phyloP scores from a whole-genome alignment of 2,329 filamentous ascomycete species.

The Stachybotrys chartarum region DNA sequence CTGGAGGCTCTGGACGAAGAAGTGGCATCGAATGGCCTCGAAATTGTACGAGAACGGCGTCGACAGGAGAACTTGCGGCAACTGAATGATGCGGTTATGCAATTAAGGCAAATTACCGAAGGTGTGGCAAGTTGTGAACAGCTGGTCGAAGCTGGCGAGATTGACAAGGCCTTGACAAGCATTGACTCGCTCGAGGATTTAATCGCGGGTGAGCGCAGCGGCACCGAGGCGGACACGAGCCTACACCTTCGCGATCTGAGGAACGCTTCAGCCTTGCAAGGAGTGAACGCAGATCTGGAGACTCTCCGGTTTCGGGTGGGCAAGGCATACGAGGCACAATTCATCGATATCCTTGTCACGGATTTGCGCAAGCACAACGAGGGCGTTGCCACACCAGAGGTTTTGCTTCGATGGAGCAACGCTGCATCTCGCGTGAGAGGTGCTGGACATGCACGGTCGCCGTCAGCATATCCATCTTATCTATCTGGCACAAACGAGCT shows the following conservation, averaged over 20 bases:
- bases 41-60: conserved; percentile 76
- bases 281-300: conserved; percentile 69
- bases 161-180: conserved; percentile 70
- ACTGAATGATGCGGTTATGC: conserved; percentile 73
- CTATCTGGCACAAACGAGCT: conserved; percentile 65
- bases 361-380: conserved; percentile 79
- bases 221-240: conserved; percentile 16
- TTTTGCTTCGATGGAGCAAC: conserved; percentile 77
- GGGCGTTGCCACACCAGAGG: conserved; percentile 61
- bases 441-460: conserved; percentile 50
- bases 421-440: conserved; percentile 68
- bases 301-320: conserved; percentile 75
- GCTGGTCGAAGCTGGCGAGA: conserved; percentile 73
- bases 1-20: conserved; percentile 76
- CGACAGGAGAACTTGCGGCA: conserved; percentile 78
- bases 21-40: conserved; percentile 76
- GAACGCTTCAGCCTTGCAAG: conserved; percentile 69
- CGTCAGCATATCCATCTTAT: conserved; percentile 71
- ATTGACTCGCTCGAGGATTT: conserved; percentile 75
- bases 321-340: conserved; percentile 75
- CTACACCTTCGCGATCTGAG: conserved; percentile 60
- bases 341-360: conserved; percentile 67
- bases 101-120: conserved; percentile 72
- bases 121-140: conserved; percentile 70
- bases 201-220: conserved; percentile 63